Base-by-base conservation (phyloP, 2,329 filamentous ascomycete genomes). In the Laburnicola sp. region DNA sequence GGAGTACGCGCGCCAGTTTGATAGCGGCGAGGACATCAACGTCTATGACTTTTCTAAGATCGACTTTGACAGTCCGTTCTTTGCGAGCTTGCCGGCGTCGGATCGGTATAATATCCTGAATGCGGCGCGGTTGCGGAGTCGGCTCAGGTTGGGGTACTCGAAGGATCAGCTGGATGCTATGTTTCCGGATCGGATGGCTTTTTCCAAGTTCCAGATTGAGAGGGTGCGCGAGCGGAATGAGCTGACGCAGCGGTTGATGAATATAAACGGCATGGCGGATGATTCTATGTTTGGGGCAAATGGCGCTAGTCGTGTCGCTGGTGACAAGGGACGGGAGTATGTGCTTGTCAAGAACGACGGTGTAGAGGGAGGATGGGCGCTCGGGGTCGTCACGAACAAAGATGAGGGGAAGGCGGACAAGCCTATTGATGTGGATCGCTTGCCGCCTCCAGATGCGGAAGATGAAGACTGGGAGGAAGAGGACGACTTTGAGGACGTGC, bases 41-140 rank as follows among this genome's bases (percentile, higher is more conserved):
- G 75, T 80, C 4, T 97, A 97, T 73, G 93, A 97, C 74, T 99
- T 99, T 69, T 95, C 89, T 68, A 97, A 97, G 74, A 99, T 99
- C 63, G 94, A 99, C 69, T 99, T 97, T 65, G 89, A 97, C 59
- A 90, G 92, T 59, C 86, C 93, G 9, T 99, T 99, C 74, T 99
- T 99, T 76, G 84, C 88, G 70, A 96, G 91, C 69, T 75, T 99
- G 50, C 94, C 95, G 0, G 81, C 91, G 1, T 87, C 87, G 2
- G 94, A 99, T 76, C 85, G 93, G 42, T 99, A 99, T 77, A 97
- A 97, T 64, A 99, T 99, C 46, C 76, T 99, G 22, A 99, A 99
- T 68, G 94, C 95, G 1, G 94, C 95, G 1, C 82, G 94, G 54
- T 70, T 99, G 54, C 81, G 94, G 50, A 96, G 91, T 71, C 82